Evolutionary conservation across 2,329 filamentous ascomycete species (phyloP).

Genomic region (Pestalotiopsis sp.): DNA sequence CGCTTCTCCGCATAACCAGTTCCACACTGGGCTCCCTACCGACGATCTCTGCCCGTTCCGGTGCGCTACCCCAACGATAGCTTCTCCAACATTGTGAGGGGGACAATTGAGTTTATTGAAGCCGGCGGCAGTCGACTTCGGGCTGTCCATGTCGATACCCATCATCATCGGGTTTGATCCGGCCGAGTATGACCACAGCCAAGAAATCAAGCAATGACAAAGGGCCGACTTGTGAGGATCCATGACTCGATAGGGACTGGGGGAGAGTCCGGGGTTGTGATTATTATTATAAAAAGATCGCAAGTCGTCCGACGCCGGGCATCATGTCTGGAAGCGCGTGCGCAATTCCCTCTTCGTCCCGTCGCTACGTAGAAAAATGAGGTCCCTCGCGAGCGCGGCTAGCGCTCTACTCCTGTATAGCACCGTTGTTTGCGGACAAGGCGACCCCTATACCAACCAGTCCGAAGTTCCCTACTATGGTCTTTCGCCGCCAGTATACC

Average conservation of each 20-base stretch:
- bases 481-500: constrained; percentile 71
- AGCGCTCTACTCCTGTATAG: neutral
- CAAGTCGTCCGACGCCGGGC: neutral
- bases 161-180: neutral
- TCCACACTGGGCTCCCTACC: neutral
- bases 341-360: neutral
- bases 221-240: neutral
- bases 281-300: neutral
- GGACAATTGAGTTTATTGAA: neutral
- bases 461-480: constrained; percentile 35
- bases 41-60: neutral
- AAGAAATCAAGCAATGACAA: neutral
- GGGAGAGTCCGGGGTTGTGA: neutral
- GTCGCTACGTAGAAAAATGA: neutral
- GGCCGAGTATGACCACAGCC: neutral
- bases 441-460: neutral
- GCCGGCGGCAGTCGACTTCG: neutral
- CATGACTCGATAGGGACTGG: neutral
- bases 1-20: neutral
- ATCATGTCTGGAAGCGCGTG: neutral
- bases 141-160: neutral
- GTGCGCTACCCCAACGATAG: neutral
- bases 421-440: neutral
- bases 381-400: neutral
- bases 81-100: neutral